These are phyloP conservation scores for Houttuynia cordata DNA, from an alignment of 164 flowering plant species.

Conservation along the genomic window DNA sequence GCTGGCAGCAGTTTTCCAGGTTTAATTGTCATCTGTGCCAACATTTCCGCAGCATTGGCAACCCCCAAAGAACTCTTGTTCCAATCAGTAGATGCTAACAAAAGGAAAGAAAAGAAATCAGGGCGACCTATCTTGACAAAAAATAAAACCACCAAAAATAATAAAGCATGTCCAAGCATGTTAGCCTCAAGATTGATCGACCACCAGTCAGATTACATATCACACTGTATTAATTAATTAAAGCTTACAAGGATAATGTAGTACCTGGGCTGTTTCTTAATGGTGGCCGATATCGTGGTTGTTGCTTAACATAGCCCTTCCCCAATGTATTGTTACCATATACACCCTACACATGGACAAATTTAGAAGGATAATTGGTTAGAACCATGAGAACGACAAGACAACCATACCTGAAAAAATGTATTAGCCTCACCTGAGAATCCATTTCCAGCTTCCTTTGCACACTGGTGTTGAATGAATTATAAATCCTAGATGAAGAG, in stretches of 20 bases:
- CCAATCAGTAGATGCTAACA: background rate
- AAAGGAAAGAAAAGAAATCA: background rate
- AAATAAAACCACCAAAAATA: too few relatives aligned
- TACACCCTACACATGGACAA: background rate
- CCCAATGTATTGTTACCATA: conserved; percentile 19
- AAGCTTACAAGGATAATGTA: too few relatives aligned
- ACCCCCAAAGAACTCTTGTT: background rate
- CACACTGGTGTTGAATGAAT: conserved; percentile 43
- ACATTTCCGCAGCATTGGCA: conserved; percentile 29
- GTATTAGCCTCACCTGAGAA: conserved; percentile 25
- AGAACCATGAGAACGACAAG: too few relatives aligned
- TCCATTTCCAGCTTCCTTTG: conserved; percentile 74
- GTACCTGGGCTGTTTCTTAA: conserved; percentile 1
- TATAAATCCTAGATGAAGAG: conserved; percentile 32
- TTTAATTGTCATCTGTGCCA: conserved; percentile 33
- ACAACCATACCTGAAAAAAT: background rate
- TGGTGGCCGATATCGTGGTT: conserved; percentile 63
- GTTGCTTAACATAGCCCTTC: conserved; percentile 29
- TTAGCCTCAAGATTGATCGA: too few relatives aligned
- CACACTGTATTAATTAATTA: background rate
- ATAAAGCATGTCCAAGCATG: too few relatives aligned
- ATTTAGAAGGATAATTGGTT: background rate
- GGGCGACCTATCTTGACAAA: background rate
- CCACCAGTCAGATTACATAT: background rate
- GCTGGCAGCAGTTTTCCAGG: conserved; percentile 6